Base-by-base conservation (phyloP, 2,329 filamentous ascomycete genomes). In the Xylaria sp. region DNA sequence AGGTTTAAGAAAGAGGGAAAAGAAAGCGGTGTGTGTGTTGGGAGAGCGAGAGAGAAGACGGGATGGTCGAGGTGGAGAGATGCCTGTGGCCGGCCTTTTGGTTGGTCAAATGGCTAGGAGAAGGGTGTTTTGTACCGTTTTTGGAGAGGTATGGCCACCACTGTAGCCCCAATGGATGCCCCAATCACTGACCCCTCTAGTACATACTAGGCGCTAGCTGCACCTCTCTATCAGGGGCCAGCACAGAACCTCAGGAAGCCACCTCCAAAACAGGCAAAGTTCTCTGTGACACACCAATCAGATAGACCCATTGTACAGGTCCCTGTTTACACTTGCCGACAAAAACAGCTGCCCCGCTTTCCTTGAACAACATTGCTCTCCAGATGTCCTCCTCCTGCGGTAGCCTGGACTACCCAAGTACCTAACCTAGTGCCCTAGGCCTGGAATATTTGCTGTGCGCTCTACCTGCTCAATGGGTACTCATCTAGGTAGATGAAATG, bases 1-100 rank as follows among this genome's bases (percentile, higher is more conserved):
- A 73, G 71, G 67, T 71, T 72, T 70, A 69, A 69, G 71, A 72
- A 66, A 69, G 64, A 72, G 65, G 64, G 66, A 74, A 65, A 72
- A 58, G 65, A 64, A 63, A 69, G 69, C 66, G 69, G 66, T 69
- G 69, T 71, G 69, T 71, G 66, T 71, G 66, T 71, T 65, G 57
- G 58, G 59, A 41, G 34, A 48, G 41, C 23, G 18, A 73, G 73
- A 73, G 71, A 71, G 63, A 51, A 75, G 63, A 51, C 54, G 65
- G 59, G 54, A 72, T 69, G 73, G 73, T 23, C 71, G 71, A 74
- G 69, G 71, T 69, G 59, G 63, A 59, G 63, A 66, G 69, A 48
- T 44, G 52, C 48, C 41, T 64, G 71, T 59, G 63, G 69, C 61
- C 62, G 52, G 61, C 44, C 44, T 50, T 72, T 61, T 66, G 60